phyloP scores from a whole-genome alignment of 2,329 filamentous ascomycete genomes.

The Ophidiomyces ophidiicola region DNA sequence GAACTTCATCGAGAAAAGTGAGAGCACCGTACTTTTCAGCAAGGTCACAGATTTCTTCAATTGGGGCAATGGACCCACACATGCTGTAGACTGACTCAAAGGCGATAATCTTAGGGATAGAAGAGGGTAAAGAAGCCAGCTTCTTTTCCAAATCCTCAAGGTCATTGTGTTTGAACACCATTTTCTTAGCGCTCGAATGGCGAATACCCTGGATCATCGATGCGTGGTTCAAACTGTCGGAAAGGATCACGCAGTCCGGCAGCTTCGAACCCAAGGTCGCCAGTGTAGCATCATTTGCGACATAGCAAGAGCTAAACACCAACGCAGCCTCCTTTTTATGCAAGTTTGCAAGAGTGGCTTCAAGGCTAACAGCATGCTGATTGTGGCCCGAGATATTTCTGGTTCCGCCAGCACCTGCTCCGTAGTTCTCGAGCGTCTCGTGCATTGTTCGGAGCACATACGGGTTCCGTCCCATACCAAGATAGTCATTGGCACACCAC shows the following conservation, averaged over 20 bases:
- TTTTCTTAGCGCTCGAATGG: conserved; percentile 90
- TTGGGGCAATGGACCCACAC: conserved; percentile 94
- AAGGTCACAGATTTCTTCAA: conserved; percentile 88
- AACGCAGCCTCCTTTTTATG: conserved; percentile 86
- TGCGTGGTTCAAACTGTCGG: conserved; percentile 91
- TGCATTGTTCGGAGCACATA: conserved; percentile 87
- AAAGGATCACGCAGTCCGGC: conserved; percentile 93
- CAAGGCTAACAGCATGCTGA: conserved; percentile 76
- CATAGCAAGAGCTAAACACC: conserved; percentile 96
- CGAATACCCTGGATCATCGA: conserved; percentile 99
- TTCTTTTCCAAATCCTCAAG: conserved; percentile 86
- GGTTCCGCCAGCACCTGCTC: conserved; percentile 87
- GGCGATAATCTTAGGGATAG: conserved; percentile 92
- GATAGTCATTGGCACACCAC: conserved; percentile 98
- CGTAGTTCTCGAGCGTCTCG: conserved; percentile 84
- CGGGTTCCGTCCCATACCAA: conserved; percentile 90
- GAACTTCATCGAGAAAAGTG: conserved; percentile 96
- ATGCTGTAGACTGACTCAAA: conserved; percentile 99
- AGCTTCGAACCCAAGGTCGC: conserved; percentile 95
- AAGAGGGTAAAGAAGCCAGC: conserved; percentile 69
- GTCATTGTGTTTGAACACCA: conserved; percentile 98
- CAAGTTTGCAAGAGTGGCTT: conserved; percentile 69
- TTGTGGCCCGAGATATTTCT: conserved; percentile 98
- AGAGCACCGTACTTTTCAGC: conserved; percentile 96
- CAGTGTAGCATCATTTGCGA: conserved; percentile 93